Conservation (phyloP, 805 yeast species). For the Candida incommunis region DNA sequence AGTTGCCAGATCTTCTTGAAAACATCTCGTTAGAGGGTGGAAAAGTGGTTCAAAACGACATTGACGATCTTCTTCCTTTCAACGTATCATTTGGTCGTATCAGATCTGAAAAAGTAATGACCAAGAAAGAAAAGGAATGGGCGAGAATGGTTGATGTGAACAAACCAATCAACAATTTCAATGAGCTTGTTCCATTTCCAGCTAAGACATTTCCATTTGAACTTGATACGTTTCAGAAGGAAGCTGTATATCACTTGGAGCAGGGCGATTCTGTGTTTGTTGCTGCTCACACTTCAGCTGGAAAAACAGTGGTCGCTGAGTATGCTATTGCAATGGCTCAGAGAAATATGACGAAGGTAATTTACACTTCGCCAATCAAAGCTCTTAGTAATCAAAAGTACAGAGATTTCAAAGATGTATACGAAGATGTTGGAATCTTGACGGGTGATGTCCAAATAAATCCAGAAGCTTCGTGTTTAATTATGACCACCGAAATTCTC, state of each 20-base stretch:
- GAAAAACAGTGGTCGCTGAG: slow-evolving; percentile 96
- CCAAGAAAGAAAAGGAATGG: slow-evolving; percentile 49
- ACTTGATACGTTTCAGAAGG: slow-evolving; percentile 89
- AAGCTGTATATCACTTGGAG: slow-evolving; percentile 90
- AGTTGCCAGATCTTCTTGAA: not conserved
- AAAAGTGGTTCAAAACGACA: slow-evolving; percentile 14
- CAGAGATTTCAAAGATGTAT: slow-evolving; percentile 70
- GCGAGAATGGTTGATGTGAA: slow-evolving; percentile 89
- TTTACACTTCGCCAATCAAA: slow-evolving; percentile 90
- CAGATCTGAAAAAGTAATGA: slow-evolving; percentile 6
- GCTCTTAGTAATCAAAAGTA: slow-evolving; percentile 84
- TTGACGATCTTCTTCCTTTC: slow-evolving; percentile 36
- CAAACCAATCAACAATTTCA: slow-evolving; percentile 70
- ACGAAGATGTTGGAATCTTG: slow-evolving; percentile 80
- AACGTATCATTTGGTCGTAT: slow-evolving; percentile 33
- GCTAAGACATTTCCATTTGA: slow-evolving; percentile 94
- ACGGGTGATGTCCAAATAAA: slow-evolving; percentile 98
- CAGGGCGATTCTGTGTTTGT: slow-evolving; percentile 98
- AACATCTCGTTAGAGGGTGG: not conserved
- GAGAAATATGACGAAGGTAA: slow-evolving; percentile 91
- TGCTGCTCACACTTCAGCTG: slow-evolving; percentile 98
- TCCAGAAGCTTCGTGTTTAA: slow-evolving; percentile 89
- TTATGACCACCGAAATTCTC: slow-evolving; percentile 95
- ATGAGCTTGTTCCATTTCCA: slow-evolving; percentile 80
- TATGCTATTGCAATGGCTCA: slow-evolving; percentile 96